Evolutionary conservation across 106 monocot species (phyloP), one percentile per base, ranked within the genome.

Genomic region (Acorus calamus): DNA sequence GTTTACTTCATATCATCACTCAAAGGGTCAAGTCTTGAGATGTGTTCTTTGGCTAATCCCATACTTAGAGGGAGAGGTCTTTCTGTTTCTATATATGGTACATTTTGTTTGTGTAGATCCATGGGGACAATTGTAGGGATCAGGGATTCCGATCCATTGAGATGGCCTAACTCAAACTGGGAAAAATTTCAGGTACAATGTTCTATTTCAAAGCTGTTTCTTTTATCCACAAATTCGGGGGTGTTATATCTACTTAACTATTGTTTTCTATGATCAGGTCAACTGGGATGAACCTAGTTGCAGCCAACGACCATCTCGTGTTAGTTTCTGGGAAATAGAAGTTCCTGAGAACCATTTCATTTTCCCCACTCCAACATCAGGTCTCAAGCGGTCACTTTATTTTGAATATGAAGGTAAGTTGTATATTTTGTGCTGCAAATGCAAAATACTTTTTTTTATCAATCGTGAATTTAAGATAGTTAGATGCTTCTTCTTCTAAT

Each of bases 101-200:
- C 13, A 7, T 7, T 7, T 62, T 62, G 43, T 28, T 50, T 56
- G 53, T 79, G 47, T 73, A 94, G 94, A 67, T 92, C 76, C 66
- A 88, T 79, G 81, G 98, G 98, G 13, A 92, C 85, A 42, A 73
- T 98, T 50, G 53, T 70, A 55, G 92, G 88, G 8, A 81, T 88
- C 48, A 92, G 73, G 65, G 98, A 98, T 70, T 81, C 59, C 63
- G 98, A 98, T 71, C 78, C 85, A 46, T 55, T 83, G 56, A 85
- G 85, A 77, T 98, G 98, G 98, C 80, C 85, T 8, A 98, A 88
- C 68, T 98, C 98, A 52, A 92, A 88, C 50, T 98, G 98, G 92
- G 83, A 88, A 8, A 98, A 88, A 79, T 67, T 98, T 57, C 98
- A 98, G 74, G 94, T 91, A 28, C 28, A 28, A 28, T 28, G 28